These are phyloP conservation scores for Capsella bursapastoris DNA, from an alignment of 345 rosid genomes.

Conservation along the genomic window DNA sequence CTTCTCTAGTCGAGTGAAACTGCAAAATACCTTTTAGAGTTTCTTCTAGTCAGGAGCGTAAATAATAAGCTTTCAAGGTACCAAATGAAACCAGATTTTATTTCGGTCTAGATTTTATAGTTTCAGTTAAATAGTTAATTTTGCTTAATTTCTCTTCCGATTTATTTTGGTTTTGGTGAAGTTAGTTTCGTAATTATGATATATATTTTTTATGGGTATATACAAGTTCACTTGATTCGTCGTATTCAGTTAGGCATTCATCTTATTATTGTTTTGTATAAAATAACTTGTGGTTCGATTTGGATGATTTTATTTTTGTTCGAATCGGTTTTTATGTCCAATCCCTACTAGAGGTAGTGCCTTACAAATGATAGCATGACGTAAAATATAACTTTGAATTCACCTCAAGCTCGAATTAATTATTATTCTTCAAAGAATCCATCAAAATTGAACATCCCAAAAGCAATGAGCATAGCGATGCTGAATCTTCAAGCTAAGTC, in stretches of 20 bases:
- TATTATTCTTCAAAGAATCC: slow-evolving; percentile 11
- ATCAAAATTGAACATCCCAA: slow-evolving; percentile 37
- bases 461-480: slow-evolving; percentile 36
- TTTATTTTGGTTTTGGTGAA: neutral
- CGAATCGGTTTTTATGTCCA: neutral
- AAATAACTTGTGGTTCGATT: too few relatives aligned
- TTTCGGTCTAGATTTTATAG: neutral
- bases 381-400: slow-evolving; percentile 28
- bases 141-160: neutral
- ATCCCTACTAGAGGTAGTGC: slow-evolving; percentile 1
- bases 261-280: neutral
- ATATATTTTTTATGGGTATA: neutral
- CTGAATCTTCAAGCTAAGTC: slow-evolving; percentile 44
- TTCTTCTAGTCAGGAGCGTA: neutral
- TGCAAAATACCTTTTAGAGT: slow-evolving; percentile 9
- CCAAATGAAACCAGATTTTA: neutral
- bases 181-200: neutral
- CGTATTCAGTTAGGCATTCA: neutral
- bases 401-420: slow-evolving; percentile 19
- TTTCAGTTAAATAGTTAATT: neutral
- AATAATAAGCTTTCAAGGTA: slow-evolving; percentile 6
- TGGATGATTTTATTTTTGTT: neutral
- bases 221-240: neutral
- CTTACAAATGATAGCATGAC: slow-evolving; percentile 33
- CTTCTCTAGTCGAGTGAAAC: neutral